Conservation (phyloP, 83 land plant species). For the Larix sibirica region DNA sequence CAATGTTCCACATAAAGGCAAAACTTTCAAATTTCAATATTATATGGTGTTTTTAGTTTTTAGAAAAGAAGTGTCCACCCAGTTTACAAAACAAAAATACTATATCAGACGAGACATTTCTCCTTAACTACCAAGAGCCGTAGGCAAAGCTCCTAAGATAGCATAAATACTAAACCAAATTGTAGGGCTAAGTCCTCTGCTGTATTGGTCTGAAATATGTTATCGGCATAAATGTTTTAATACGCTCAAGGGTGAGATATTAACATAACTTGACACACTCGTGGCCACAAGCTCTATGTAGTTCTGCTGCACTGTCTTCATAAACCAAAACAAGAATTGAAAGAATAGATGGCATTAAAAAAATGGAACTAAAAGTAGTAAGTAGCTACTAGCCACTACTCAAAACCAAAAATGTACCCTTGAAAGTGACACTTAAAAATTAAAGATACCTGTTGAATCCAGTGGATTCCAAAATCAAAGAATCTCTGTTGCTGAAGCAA, state of each 20-base stretch:
- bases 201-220: neutral
- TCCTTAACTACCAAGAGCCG: too few relatives aligned
- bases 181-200: neutral
- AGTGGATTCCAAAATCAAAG: constrained; percentile 73
- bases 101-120: neutral
- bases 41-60: neutral
- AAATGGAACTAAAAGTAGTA: neutral
- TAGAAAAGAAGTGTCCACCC: neutral
- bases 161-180: neutral
- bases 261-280: neutral
- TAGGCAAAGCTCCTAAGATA: too few relatives aligned
- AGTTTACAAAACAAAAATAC: neutral
- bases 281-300: neutral
- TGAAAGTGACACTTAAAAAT: neutral
- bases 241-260: neutral
- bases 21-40: neutral
- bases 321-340: neutral
- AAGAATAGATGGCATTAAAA: neutral
- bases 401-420: neutral
- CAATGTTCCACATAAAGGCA: neutral
- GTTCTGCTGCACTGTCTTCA: neutral
- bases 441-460: constrained; percentile 89
- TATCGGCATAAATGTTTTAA: neutral
- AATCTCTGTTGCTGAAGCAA: constrained; percentile 83
- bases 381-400: neutral